Percentiles rank a stretch among this genome's conserved stretches.
These are phyloP conservation scores for Cyberlindnera veronae DNA, from an alignment of 805 yeast genomes.

Conservation along the genomic window DNA sequence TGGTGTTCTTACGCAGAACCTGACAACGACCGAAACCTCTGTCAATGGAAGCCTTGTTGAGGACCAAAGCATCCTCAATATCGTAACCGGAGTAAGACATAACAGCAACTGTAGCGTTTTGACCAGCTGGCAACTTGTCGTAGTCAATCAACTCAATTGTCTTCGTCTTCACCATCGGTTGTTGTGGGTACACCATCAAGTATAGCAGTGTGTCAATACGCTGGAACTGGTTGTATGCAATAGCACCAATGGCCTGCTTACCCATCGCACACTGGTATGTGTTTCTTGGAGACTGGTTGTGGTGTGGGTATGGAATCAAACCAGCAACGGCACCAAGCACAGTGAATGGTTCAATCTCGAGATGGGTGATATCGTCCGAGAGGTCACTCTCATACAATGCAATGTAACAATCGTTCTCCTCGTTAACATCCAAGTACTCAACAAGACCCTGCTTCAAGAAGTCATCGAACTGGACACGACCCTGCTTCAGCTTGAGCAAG, in stretches of 20 bases:
- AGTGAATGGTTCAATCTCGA: slow-evolving; percentile 95
- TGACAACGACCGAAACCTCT: slow-evolving; percentile 98
- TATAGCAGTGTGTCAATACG: slow-evolving; percentile 93
- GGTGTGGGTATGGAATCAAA: slow-evolving; percentile 88
- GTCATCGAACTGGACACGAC: slow-evolving; percentile 86
- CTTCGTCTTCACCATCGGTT: slow-evolving; percentile 97
- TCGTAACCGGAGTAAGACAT: slow-evolving; percentile 99
- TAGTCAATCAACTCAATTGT: slow-evolving; percentile 94
- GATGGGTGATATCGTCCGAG: slow-evolving; percentile 63
- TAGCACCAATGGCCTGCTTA: slow-evolving; percentile 99
- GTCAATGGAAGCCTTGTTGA: slow-evolving; percentile 90
- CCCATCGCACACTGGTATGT: slow-evolving; percentile 97
- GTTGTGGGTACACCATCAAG: slow-evolving; percentile 98
- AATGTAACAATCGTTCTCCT: slow-evolving; percentile 90
- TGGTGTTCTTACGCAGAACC: slow-evolving; percentile 87
- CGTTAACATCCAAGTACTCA: slow-evolving; percentile 95
- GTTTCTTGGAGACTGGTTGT: slow-evolving; percentile 88
- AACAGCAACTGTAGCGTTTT: slow-evolving; percentile 97
- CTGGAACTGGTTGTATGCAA: slow-evolving; percentile 93
- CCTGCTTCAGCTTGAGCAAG: slow-evolving; percentile 55
- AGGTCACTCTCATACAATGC: slow-evolving; percentile 80
- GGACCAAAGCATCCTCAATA: slow-evolving; percentile 96
- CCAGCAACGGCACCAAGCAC: slow-evolving; percentile 93
- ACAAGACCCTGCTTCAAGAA: slow-evolving; percentile 82
- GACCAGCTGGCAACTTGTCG: slow-evolving; percentile 97